Conservation (phyloP, 257 asterid genomes). For the Gentiana dahurica region DNA sequence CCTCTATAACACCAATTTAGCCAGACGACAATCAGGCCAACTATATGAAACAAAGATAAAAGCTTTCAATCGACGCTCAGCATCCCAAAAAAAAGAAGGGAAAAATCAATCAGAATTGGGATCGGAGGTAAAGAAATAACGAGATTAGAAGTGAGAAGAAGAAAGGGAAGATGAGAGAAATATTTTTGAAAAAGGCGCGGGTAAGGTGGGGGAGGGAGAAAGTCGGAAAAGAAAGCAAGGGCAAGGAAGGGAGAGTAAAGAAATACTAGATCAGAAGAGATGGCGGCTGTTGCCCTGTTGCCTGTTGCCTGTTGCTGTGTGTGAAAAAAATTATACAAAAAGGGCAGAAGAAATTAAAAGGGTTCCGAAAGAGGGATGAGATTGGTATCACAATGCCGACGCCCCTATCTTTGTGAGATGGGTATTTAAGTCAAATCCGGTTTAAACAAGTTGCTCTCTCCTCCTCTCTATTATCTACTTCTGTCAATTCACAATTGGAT, state of each 20-base stretch:
- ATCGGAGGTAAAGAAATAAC: background rate
- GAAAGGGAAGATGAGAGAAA: background rate
- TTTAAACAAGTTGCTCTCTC: no score
- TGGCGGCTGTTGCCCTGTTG: conserved; percentile 32
- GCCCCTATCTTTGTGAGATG: conserved; percentile 38
- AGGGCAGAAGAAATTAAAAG: conserved; percentile 57
- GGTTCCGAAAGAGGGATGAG: conserved; percentile 32
- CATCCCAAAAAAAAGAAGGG: background rate
- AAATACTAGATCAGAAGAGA: conserved; percentile 17
- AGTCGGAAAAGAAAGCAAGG: conserved; percentile 22
- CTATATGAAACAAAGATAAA: conserved; percentile 1
- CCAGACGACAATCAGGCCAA: conserved; percentile 2
- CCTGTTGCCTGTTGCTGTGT: no score
- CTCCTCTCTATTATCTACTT: no score
- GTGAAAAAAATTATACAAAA: conserved; percentile 11
- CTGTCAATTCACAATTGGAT: no score
- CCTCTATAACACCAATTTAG: background rate
- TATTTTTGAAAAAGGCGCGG: conserved; percentile 27
- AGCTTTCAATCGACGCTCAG: background rate
- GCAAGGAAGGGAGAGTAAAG: conserved; percentile 31
- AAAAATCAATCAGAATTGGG: conserved; percentile 7
- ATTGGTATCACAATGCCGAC: conserved; percentile 36
- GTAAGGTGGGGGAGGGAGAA: conserved; percentile 21
- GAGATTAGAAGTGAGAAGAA: background rate
- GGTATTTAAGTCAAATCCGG: conserved; percentile 84